Conservation (phyloP, 208 protist species). For the Trypanosoma avium region DNA sequence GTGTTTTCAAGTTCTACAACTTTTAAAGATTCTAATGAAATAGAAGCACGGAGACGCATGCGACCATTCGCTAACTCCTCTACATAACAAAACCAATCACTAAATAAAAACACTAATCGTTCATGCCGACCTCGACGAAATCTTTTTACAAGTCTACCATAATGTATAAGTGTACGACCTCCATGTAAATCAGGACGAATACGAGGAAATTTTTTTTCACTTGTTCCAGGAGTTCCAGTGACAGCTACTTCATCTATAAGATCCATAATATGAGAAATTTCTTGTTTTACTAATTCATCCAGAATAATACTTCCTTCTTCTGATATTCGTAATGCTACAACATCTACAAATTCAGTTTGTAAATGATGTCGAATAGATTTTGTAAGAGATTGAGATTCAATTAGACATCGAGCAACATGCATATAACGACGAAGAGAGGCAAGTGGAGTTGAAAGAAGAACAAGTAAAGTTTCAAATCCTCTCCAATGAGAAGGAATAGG, state of each 20-base stretch:
- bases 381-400: slow-evolving; percentile 50
- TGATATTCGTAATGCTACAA: slow-evolving; percentile 36
- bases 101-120: slow-evolving; percentile 82
- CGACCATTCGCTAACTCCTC: slow-evolving; percentile 70
- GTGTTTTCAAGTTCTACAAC: slow-evolving; percentile 49
- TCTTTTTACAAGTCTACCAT: slow-evolving; percentile 65
- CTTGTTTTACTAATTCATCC: slow-evolving; percentile 56
- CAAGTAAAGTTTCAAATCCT: slow-evolving; percentile 70
- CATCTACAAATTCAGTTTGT: slow-evolving; percentile 48
- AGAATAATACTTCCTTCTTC: slow-evolving; percentile 63
- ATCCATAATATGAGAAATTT: slow-evolving; percentile 50
- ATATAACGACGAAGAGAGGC: slow-evolving; percentile 58
- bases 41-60: slow-evolving; percentile 62
- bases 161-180: slow-evolving; percentile 61
- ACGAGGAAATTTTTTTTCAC: slow-evolving; percentile 15
- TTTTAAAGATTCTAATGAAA: slow-evolving; percentile 48
- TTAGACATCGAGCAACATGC: slow-evolving; percentile 68
- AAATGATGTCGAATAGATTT: slow-evolving; percentile 34
- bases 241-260: slow-evolving; percentile 48
- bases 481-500: slow-evolving; percentile 57
- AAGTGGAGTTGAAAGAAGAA: slow-evolving; percentile 73
- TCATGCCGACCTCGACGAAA: slow-evolving; percentile 68
- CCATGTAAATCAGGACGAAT: slow-evolving; percentile 21
- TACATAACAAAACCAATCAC: slow-evolving; percentile 77
- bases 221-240: neutral